A percentile compares a stretch with the other conserved stretches of the same genome.
Conservation (phyloP, 2,329 filamentous ascomycete species). For the Lasiodiplodia gonubiensis region DNA sequence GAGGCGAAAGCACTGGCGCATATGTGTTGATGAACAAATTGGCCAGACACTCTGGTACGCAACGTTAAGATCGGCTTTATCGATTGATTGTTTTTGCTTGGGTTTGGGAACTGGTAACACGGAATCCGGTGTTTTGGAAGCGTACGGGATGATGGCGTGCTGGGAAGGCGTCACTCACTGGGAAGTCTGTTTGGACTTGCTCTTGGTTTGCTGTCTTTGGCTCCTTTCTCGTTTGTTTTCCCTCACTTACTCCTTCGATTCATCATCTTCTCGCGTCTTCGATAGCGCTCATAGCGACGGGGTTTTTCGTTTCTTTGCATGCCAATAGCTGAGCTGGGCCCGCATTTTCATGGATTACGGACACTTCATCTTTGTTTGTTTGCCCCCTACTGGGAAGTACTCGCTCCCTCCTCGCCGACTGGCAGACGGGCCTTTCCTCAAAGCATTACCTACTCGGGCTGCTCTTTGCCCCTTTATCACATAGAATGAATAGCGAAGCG, state of each 20-base stretch:
- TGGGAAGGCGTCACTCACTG: constrained; percentile 4
- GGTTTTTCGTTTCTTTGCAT: constrained; percentile 3
- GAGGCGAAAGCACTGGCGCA: background rate
- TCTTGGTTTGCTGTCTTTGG: background rate
- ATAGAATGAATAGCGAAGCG: constrained; percentile 12
- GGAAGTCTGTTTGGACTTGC: background rate
- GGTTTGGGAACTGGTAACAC: constrained; percentile 1
- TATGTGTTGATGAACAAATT: background rate
- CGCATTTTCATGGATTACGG: constrained; percentile 16
- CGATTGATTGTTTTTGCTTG: background rate
- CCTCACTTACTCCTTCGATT: background rate
- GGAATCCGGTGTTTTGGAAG: constrained; percentile 14
- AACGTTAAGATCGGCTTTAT: background rate
- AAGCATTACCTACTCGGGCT: background rate
- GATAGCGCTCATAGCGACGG: constrained; percentile 19
- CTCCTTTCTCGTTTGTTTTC: background rate
- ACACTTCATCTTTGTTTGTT: background rate
- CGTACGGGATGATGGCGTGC: constrained; percentile 2
- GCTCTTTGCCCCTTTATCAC: background rate
- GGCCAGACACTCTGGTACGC: background rate
- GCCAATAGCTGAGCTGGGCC: constrained; percentile 16
- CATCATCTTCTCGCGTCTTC: constrained; percentile 8
- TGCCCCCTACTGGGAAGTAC: background rate
- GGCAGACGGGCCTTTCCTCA: background rate
- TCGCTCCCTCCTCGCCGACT: background rate